Evolutionary conservation across 2,329 filamentous ascomycete species (phyloP).

Genomic region (Colletotrichum theobromicola): DNA sequence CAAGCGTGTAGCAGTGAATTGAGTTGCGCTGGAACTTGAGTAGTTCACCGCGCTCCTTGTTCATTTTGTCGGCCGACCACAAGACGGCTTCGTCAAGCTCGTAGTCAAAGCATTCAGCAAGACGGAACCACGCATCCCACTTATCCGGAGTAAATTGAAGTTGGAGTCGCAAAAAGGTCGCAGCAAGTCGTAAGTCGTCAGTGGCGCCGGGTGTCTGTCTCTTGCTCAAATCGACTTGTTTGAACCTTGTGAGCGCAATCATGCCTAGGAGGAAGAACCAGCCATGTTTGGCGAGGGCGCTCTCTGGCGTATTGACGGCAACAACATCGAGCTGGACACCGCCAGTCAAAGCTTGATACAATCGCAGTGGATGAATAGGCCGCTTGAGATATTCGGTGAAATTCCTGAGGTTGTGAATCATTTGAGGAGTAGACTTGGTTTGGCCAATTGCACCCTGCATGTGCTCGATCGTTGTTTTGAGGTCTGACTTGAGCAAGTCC

Average conservation of each 20-base stretch:
- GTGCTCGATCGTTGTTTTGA: conserved; percentile 89
- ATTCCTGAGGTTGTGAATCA: conserved; percentile 87
- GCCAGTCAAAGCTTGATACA: conserved; percentile 84
- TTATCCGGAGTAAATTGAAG: conserved; percentile 80
- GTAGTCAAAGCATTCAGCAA: conserved; percentile 86
- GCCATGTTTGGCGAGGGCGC: conserved; percentile 76
- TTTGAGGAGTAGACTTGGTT: conserved; percentile 77
- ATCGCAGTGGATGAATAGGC: conserved; percentile 79
- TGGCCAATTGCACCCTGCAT: conserved; percentile 87
- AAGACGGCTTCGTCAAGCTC: conserved; percentile 87
- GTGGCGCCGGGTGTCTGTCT: conserved; percentile 79
- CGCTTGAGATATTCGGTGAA: conserved; percentile 82
- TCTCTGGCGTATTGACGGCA: conserved; percentile 71
- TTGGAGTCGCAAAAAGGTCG: conserved; percentile 80
- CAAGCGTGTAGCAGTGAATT: conserved; percentile 79
- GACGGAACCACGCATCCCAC: conserved; percentile 91
- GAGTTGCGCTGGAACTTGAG: conserved; percentile 78
- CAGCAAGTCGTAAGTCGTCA: conserved; percentile 82
- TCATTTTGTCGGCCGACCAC: conserved; percentile 91
- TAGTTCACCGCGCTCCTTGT: conserved; percentile 78
- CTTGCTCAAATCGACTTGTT: conserved; percentile 71
- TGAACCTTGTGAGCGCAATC: conserved; percentile 86
- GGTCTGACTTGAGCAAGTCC: conserved; percentile 87
- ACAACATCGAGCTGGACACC: conserved; percentile 76
- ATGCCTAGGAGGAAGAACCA: conserved; percentile 95